Percentiles rank a stretch among this genome's conserved stretches.
These are phyloP conservation scores for Pyrus bretschneideri DNA, from an alignment of 306 rosid genomes.

Conservation along the genomic window DNA sequence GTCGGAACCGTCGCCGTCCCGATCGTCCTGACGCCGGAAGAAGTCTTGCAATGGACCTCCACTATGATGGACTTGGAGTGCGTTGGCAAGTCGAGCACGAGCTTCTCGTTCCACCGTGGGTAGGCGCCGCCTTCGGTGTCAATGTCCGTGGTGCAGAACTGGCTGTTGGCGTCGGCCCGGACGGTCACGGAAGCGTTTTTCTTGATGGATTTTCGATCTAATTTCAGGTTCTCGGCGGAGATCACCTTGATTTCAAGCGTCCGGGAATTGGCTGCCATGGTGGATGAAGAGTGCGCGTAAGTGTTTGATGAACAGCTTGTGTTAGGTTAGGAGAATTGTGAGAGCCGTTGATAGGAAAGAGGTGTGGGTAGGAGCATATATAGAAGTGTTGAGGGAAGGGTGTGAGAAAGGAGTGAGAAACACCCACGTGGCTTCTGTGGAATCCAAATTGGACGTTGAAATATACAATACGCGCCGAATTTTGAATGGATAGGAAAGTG, in stretches of 20 bases:
- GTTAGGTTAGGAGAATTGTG: background rate
- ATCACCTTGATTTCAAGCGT: conserved; percentile 47
- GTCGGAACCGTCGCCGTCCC: conserved; percentile 46
- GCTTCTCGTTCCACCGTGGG: conserved; percentile 55
- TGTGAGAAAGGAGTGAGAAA: background rate
- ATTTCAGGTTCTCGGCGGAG: conserved; percentile 45
- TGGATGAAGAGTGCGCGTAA: background rate
- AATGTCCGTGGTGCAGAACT: conserved; percentile 8
- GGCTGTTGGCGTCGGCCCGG: conserved; percentile 7
- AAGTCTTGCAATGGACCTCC: conserved; percentile 44
- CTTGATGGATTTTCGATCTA: conserved; percentile 25
- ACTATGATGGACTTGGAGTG: conserved; percentile 27
- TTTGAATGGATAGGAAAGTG: too few species aligned
- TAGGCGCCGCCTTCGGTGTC: conserved; percentile 41
- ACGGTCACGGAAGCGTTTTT: conserved; percentile 44
- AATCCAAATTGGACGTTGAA: background rate
- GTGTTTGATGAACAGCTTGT: background rate
- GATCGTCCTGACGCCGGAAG: conserved; percentile 19
- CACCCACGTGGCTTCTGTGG: background rate
- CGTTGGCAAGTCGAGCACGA: conserved; percentile 41
- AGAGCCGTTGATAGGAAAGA: background rate
- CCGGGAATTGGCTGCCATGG: conserved; percentile 18
- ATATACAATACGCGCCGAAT: too few species aligned
- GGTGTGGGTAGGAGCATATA: background rate
- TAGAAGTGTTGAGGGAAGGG: background rate